Percentiles rank a stretch among this genome's conserved stretches.
These are phyloP conservation scores for Blastobotrys capitulatus DNA, from an alignment of 1,139 yeast species.

Conservation along the genomic window DNA sequence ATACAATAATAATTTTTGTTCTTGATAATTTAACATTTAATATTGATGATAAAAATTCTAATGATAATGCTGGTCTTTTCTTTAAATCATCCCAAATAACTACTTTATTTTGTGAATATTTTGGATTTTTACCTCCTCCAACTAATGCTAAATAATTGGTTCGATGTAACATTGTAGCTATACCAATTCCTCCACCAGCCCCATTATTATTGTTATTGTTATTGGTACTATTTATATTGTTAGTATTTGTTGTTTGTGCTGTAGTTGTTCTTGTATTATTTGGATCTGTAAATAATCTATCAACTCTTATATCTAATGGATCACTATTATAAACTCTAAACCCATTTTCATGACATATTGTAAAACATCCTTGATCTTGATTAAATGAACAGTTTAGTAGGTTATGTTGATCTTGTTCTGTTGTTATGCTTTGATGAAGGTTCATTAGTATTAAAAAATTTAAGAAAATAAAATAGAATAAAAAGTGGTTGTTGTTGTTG, in stretches of 20 bases:
- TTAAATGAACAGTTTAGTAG: constrained; percentile 66
- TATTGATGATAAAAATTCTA: constrained; percentile 73
- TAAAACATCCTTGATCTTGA: constrained; percentile 88
- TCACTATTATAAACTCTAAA: constrained; percentile 83
- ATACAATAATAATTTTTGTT: constrained; percentile 65
- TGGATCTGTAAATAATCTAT: constrained; percentile 41
- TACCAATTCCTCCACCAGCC: constrained; percentile 56
- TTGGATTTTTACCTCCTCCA: constrained; percentile 81
- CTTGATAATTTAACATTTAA: constrained; percentile 70
- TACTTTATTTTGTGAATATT: constrained; percentile 65
- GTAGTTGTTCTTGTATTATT: background rate
- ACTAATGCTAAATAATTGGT: constrained; percentile 85
- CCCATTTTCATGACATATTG: constrained; percentile 75
- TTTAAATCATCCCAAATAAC: constrained; percentile 91
- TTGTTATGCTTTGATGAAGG: constrained; percentile 20
- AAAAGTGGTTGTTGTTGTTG: too few species aligned
- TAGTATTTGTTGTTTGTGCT: background rate
- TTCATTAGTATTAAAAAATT: constrained; percentile 19
- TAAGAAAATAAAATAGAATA: too few species aligned
- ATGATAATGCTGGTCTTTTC: constrained; percentile 62
- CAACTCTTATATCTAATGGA: constrained; percentile 77
- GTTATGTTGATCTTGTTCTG: constrained; percentile 28
- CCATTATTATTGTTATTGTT: too few species aligned
- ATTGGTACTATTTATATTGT: background rate
- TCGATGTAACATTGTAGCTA: constrained; percentile 75